A percentile compares a stretch with the other conserved stretches of the same genome.
phyloP scores from a whole-genome alignment of 202 grass and related monocot genomes.

The Elaeis oleifera region DNA sequence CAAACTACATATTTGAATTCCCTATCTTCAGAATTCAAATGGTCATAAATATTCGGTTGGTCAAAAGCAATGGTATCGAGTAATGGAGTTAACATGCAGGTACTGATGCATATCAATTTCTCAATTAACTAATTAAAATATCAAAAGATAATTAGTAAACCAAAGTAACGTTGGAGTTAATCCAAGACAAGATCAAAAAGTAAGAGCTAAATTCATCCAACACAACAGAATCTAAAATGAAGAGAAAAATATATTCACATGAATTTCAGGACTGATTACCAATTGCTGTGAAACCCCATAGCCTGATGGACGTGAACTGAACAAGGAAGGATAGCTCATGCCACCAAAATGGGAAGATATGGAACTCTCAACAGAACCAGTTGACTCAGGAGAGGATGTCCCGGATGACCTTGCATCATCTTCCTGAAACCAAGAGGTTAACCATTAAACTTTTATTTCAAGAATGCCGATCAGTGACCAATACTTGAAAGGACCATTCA shows the following conservation, averaged over 20 bases:
- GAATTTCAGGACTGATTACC: constrained; percentile 37
- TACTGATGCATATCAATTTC: no score
- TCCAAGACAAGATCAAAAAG: no score
- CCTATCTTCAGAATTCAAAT: no score
- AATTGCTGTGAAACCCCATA: constrained; percentile 62
- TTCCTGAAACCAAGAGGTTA: constrained; percentile 42
- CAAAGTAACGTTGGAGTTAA: no score
- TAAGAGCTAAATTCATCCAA: no score
- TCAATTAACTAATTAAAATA: no score
- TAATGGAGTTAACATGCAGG: no score
- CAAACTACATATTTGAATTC: no score
- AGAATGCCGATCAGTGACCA: neutral
- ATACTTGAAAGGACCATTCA: neutral
- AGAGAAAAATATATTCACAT: constrained; percentile 3
- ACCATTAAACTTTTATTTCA: neutral
- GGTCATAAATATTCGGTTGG: no score
- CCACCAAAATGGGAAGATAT: constrained; percentile 98
- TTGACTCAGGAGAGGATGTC: constrained; percentile 85
- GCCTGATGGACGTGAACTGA: constrained; percentile 85
- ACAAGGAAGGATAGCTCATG: constrained; percentile 94
- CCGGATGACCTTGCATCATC: constrained; percentile 94
- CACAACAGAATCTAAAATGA: neutral
- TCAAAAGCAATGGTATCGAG: no score
- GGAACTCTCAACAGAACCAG: constrained; percentile 95
- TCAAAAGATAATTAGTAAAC: no score